Base-by-base conservation (phyloP, 495 filamentous ascomycete species). In the Echria macrotheca region DNA sequence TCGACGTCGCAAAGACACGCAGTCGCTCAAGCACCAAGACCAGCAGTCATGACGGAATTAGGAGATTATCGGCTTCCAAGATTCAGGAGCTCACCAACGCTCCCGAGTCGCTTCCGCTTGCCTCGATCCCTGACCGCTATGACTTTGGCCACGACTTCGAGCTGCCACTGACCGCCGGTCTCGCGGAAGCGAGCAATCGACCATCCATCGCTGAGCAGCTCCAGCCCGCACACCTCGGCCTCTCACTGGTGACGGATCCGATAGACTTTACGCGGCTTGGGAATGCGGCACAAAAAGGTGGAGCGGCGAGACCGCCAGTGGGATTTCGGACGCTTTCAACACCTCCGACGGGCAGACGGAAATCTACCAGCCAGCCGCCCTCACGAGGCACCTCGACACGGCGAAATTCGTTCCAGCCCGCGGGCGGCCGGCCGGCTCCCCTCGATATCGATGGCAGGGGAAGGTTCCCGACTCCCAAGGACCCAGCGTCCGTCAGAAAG, bases 31-130 rank as follows among this genome's bases (percentile, higher is more conserved):
- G 57, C 45, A 67, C 62, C 2, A 72, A 66, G 56, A 67, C 63
- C 24, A 60, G 60, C 48, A 62, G 58, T 40, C 63, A 65, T 15
- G 66, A 64, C 28, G 73, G 66, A 36, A 60, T 74, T 23, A 59
- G 77, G 45, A 77, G 78, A 32, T 70, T 83, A 22, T 81, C 78
- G 0, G 76, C 77, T 1, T 72, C 69, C 48, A 72, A 80, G 63
- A 74, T 82, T 25, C 66, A 76, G 25, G 74, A 75, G 31, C 57
- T 83, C 31, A 74, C 77, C 0, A 66, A 71, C 5, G 72, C 78
- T 0, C 74, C 77, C 15, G 71, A 77, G 35, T 77, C 71, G 14
- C 57, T 78, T 0, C 75, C 74, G 17, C 58, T 71, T 26, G 67
- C 67, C 2, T 37, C 66, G 12, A 58, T 71, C 6, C 49, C 60